Evolutionary conservation across 345 rosid species (phyloP).

Genomic region (Gossypium thurberi): DNA sequence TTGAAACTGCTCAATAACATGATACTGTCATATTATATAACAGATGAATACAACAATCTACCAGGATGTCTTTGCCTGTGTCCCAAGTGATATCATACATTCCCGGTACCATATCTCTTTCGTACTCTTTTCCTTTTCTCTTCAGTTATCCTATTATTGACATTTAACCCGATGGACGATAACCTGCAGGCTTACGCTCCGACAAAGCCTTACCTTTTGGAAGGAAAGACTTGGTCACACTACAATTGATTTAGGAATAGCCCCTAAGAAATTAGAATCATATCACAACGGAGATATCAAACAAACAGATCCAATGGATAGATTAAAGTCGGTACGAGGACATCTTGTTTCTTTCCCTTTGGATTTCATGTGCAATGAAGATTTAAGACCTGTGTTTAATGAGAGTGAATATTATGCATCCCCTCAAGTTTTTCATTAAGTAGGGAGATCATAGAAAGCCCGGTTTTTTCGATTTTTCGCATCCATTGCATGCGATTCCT

Average conservation of each 20-base stretch:
- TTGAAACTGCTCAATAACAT: background rate
- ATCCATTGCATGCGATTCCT: background rate
- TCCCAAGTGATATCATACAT: conserved; percentile 84
- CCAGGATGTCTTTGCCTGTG: conserved; percentile 86
- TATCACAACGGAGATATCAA: conserved; percentile 54
- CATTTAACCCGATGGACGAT: background rate
- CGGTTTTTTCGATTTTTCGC: too few relatives aligned
- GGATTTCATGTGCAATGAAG: conserved; percentile 92
- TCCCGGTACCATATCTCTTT: conserved; percentile 45
- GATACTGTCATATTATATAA: conserved; percentile 5
- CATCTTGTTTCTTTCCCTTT: conserved; percentile 91
- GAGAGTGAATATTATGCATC: conserved; percentile 97
- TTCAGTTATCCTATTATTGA: background rate
- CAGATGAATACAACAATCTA: conserved; percentile 82
- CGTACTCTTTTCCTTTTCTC: background rate
- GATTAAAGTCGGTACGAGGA: conserved; percentile 57
- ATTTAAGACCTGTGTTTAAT: conserved; percentile 84
- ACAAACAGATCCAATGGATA: conserved; percentile 52
- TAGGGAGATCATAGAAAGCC: background rate
- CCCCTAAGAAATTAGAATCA: conserved; percentile 66
- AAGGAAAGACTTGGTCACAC: conserved; percentile 81
- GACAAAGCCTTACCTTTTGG: conserved; percentile 60
- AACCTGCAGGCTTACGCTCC: conserved; percentile 39
- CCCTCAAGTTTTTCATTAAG: conserved; percentile 63
- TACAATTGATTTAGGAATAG: conserved; percentile 87